Evolutionary conservation across 2,329 filamentous ascomycete genomes (phyloP).

Genomic region (Colletotrichum lini): DNA sequence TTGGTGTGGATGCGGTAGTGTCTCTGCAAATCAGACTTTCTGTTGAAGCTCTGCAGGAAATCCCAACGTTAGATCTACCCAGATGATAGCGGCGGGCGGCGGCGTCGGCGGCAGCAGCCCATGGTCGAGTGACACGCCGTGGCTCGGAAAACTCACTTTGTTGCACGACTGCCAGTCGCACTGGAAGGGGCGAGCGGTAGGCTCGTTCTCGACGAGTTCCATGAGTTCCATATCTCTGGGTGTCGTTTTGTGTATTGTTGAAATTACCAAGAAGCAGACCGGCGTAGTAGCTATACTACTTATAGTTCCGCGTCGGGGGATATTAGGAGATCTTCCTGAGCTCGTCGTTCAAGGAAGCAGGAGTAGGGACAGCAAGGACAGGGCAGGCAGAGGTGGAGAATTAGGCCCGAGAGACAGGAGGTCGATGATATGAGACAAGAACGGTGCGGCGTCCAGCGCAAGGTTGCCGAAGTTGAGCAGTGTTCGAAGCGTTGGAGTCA

Average conservation of each 20-base stretch:
- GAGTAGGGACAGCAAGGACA: conserved; percentile 5
- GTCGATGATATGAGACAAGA: conserved; percentile 39
- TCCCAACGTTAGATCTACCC: conserved; percentile 38
- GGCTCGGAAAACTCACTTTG: conserved; percentile 63
- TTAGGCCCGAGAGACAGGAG: conserved; percentile 31
- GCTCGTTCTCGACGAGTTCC: conserved; percentile 76
- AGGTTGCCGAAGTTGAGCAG: conserved; percentile 41
- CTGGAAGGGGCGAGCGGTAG: conserved; percentile 73
- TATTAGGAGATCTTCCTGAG: conserved; percentile 37
- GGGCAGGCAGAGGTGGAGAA: conserved; percentile 20
- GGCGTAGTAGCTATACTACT: conserved; percentile 40
- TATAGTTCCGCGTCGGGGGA: conserved; percentile 27
- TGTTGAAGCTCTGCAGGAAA: conserved; percentile 75
- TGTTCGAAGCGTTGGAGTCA: conserved; percentile 37
- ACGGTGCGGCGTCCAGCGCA: conserved; percentile 43
- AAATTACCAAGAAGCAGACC: conserved; percentile 51
- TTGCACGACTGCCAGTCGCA: conserved; percentile 75
- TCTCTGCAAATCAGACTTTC: conserved; percentile 79
- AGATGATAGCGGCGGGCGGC: neutral
- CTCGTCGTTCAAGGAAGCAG: conserved; percentile 34
- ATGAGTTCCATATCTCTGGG: conserved; percentile 71
- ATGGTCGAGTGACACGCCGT: neutral
- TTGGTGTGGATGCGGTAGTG: conserved; percentile 82
- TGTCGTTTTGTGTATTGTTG: conserved; percentile 45
- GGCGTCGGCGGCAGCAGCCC: neutral